Evolutionary conservation across 805 yeast species (phyloP).

Genomic region (Candida ulmi): DNA sequence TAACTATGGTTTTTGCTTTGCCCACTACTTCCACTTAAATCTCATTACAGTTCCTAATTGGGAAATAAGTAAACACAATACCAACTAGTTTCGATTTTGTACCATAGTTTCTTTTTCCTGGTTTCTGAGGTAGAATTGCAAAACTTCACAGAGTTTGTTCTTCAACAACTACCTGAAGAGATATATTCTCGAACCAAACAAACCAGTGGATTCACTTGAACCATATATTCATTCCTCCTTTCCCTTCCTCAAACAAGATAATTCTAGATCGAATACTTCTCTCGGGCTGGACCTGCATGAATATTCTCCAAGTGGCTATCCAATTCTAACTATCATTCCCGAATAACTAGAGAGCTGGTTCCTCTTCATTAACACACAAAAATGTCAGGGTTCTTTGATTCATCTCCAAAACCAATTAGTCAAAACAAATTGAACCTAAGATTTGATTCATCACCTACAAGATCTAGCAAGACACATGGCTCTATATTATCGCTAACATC

Average conservation of each 20-base stretch:
- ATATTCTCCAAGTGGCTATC: constrained; percentile 8
- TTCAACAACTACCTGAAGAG: constrained; percentile 3
- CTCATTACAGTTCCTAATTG: constrained; percentile 13
- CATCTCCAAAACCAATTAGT: constrained; percentile 14
- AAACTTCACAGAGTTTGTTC: too few species aligned
- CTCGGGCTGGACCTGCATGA: constrained; percentile 19
- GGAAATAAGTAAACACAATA: constrained; percentile 17
- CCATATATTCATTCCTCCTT: background rate
- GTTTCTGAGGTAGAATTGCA: too few species aligned
- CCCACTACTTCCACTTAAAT: too few species aligned
- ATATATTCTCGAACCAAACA: too few species aligned
- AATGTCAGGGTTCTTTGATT: constrained; percentile 12
- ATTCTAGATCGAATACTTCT: background rate
- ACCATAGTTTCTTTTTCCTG: background rate
- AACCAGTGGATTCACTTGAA: background rate
- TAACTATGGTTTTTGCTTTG: background rate
- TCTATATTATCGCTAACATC: constrained; percentile 37
- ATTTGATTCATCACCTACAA: constrained; percentile 13
- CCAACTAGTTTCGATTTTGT: too few species aligned
- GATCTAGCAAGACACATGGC: constrained; percentile 15
- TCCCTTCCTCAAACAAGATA: too few species aligned
- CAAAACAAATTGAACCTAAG: constrained; percentile 7
- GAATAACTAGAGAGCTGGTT: constrained; percentile 8
- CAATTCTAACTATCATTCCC: background rate
- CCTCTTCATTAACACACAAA: constrained; percentile 4